Evolutionary conservation across 2,329 filamentous ascomycete genomes (phyloP), one percentile per base, ranked within the genome.

Genomic region (Trichoderma asperellum): DNA sequence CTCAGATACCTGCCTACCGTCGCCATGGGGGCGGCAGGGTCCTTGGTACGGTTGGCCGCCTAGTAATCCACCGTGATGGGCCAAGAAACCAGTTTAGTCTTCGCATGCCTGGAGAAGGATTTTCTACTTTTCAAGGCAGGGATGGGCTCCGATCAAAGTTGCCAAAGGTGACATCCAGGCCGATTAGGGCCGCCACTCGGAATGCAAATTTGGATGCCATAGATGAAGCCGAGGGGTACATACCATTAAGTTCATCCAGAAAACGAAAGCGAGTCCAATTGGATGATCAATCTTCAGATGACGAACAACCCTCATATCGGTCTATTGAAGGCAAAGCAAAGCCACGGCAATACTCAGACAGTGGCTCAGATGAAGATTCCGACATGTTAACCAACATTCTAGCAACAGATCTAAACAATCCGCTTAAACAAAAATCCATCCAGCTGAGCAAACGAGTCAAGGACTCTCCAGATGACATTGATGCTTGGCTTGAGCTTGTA

Each of bases 401-500:
- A 4, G 75, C 72, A 14, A 59, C 78, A 21, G 77, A 77, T 24
- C 70, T 77, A 10, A 80, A 84, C 61, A 81, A 84, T 35, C 82
- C 85, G 2, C 77, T 86, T 3, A 87, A 83, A 56, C 81, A 84
- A 75, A 86, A 81, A 68, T 88, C 88, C 16, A 83, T 90, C 0
- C 82, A 89, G 63, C 82, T 97, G 8, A 87, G 86, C 2, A 87
- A 85, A 14, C 84, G 78, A 35, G 88, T 93, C 40, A 89, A 91
- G 68, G 83, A 90, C 1, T 78, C 87, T 27, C 92, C 94, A 0
- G 78, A 84, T 6, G 87, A 96, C 74, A 83, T 92, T 24, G 82
- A 89, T 53, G 84, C 88, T 21, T 98, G 95, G 95, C 79, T 96
- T 18, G 84, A 87, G 47, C 83, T 97, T n/a, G 91, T 95, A 57